Evolutionary conservation across 352 stramenopile genomes (phyloP), one percentile per base, ranked within the genome.

Genomic region (Elongisporangium undulatum): DNA sequence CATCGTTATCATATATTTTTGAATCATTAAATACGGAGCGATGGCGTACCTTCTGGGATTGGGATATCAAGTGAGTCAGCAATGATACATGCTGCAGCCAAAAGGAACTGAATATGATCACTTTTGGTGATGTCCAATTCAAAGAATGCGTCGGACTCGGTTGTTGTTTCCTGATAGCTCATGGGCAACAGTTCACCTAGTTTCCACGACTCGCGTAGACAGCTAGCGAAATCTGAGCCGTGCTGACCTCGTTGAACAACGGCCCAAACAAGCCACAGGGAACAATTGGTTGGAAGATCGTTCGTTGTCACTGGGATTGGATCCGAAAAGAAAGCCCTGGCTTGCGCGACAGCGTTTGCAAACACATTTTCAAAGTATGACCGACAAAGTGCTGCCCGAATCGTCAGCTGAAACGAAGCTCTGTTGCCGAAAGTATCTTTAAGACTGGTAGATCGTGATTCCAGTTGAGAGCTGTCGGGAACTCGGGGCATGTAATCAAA

Each of bases 31-130:
- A 59, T 13, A 39, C n/a, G 7, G 3, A 29, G 56, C 20, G 26
- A 4, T 38, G 1, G 5, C 53, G n/a, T 63, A 80, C 72, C 55
- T 62, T 55, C 29, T n/a, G 72, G 72, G n/a, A 73, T 22, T 1
- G 16, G 6, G 5, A 75, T 55, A 12, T 49, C 39, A 0, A 75
- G 49, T 12, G 72, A 80, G 8, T 57, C 22, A 9, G 68, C 66
- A 22, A 80, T 65, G 51, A 75, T 69, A 38, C 68, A 75, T 4
- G 68, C 72, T 16, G 60, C 66, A 6, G 66, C 59, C 0, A 64
- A 61, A 24, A 80, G 45, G 3, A 80, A 53, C 22, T 69, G 61
- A n/a, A 57, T n/a, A 2, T 75, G 63, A 8, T 74, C 58, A 0
- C 49, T 20, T n/a, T 69, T 58, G 9, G 53, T 13, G 0, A 52